A percentile compares a stretch with the other conserved stretches of the same genome.
Conservation (phyloP, 2,329 filamentous ascomycete genomes). For the Ophiostoma australiae region DNA sequence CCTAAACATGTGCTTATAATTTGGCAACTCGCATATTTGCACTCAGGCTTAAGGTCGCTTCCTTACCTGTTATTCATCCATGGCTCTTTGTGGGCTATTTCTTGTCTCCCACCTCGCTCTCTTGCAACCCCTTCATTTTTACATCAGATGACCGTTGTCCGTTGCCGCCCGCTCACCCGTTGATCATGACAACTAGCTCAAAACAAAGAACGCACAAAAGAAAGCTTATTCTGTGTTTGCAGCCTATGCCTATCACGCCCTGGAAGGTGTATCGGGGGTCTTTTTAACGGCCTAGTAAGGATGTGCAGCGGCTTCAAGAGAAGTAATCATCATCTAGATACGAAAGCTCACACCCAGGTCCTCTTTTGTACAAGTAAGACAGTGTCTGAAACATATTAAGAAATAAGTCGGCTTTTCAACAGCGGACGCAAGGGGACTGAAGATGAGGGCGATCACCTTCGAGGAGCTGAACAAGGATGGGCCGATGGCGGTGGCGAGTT, state of each 20-base stretch:
- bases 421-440: not conserved
- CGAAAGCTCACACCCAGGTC: not conserved
- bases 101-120: not conserved
- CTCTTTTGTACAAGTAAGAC: not conserved
- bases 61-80: not conserved
- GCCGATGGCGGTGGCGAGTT: slow-evolving; percentile 12
- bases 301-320: not conserved
- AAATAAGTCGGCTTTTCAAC: not conserved
- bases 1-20: no score
- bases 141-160: not conserved
- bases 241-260: not conserved
- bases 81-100: not conserved
- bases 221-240: not conserved
- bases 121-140: slow-evolving; percentile 2
- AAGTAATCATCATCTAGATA: not conserved
- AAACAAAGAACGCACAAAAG: not conserved
- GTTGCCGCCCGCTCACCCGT: not conserved
- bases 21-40: no score
- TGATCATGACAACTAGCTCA: not conserved
- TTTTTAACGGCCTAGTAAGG: not conserved
- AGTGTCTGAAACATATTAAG: not conserved
- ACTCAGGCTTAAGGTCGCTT: not conserved
- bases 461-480: slow-evolving; percentile 1
- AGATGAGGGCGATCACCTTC: not conserved
- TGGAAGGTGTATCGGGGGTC: not conserved